Evolutionary conservation across 208 protist species (phyloP).

Genomic region (Vickermania ingenoplastis): DNA sequence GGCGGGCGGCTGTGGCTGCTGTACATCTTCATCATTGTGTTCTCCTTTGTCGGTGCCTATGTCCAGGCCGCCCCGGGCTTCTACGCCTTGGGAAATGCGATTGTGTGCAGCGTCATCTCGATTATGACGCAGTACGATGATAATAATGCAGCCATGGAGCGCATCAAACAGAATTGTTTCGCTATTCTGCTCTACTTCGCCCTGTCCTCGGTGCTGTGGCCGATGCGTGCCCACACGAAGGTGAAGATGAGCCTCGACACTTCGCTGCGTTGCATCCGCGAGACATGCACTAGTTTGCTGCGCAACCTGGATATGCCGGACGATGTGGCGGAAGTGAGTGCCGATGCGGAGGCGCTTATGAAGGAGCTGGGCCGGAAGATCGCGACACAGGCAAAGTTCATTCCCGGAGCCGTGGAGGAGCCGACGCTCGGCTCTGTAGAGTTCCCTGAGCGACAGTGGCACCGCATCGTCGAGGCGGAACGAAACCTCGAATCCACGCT

Average conservation of each 20-base stretch:
- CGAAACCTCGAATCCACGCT: conserved; percentile 54
- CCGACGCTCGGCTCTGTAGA: conserved; percentile 70
- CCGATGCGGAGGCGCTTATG: conserved; percentile 47
- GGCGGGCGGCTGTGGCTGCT: conserved; percentile 40
- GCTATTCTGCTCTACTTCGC: conserved; percentile 88
- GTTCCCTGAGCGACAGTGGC: conserved; percentile 69
- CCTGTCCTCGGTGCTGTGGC: conserved; percentile 70
- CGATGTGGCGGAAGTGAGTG: conserved; percentile 56
- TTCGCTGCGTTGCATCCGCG: conserved; percentile 72
- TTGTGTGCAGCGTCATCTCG: conserved; percentile 80
- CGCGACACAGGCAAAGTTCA: conserved; percentile 35
- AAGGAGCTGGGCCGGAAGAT: conserved; percentile 75
- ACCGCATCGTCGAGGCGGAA: conserved; percentile 59
- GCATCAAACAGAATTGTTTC: conserved; percentile 88
- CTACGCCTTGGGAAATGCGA: conserved; percentile 81
- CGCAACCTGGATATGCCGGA: conserved; percentile 84
- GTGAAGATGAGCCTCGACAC: conserved; percentile 78
- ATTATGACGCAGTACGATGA: conserved; percentile 80
- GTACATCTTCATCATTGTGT: conserved; percentile 59
- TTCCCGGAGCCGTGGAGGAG: conserved; percentile 72
- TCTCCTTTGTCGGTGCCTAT: conserved; percentile 80
- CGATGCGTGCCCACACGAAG: conserved; percentile 67
- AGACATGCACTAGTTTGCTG: conserved; percentile 63
- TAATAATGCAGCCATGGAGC: conserved; percentile 69
- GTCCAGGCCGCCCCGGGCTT: conserved; percentile 75